Base-by-base conservation (phyloP, 2,329 filamentous ascomycete genomes). In the Penicillium sumatraense region DNA sequence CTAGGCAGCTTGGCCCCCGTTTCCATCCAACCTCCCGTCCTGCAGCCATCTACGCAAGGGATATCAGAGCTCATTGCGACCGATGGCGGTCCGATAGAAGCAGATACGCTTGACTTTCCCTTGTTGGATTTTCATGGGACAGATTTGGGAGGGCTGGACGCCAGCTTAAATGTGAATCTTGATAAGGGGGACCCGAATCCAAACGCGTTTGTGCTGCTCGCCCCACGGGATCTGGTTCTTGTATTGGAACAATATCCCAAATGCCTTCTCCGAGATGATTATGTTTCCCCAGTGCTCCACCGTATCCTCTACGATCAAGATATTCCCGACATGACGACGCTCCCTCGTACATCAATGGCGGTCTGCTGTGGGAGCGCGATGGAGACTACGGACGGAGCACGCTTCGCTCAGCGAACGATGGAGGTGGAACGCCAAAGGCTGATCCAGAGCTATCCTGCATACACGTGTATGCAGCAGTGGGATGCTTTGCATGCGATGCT, bases 401-500 rank as follows among this genome's bases (percentile, higher is more conserved):
- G 51, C 16, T 67, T 63, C 40, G 50, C 56, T 11, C 41, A 50
- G 33, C 58, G 54, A 18, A 61, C 61, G 6, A 64, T 65, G 52
- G 56, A 63, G 13, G 53, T 57, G 29, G 51, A 57, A 40, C 50
- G 63, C n/a, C 56, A 62, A 33, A 51, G 64, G 51, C 49, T 65
- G 23, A 60, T 65, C 44, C 53, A 56, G 36, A 40, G 58, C 14
- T 57, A 61, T 58, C 56, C 51, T 54, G 41, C 54, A 50, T 56
- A 60, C 54, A 42, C 10, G 18, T 54, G 57, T 33, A 57, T 57
- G 51, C 53, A 52, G 38, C 54, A 50, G 40, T 57, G 50, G 51
- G 64, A 62, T 58, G 53, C 56, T 48, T 33, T 67, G 29, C 63
- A 67, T 52, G 64, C 64, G 9, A 65, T 67, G 64, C 53, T 66